Percentiles rank a stretch among this genome's conserved stretches.
These are phyloP conservation scores for barley (Hordeum vulgare) DNA, from an alignment of 176 grass and related monocot genomes.

Conservation along the genomic window DNA sequence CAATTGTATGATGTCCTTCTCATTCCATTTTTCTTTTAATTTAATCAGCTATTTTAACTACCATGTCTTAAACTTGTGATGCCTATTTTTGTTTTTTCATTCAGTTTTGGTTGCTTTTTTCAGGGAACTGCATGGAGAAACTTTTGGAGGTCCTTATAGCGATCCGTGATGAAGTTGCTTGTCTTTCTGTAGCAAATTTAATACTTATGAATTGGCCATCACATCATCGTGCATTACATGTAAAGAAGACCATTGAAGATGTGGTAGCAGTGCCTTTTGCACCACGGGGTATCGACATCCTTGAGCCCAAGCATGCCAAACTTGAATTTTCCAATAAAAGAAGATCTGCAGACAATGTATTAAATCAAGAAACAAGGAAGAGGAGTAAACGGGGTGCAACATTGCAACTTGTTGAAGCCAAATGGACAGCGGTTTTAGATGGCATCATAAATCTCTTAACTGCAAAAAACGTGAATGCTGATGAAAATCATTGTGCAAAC, in stretches of 20 bases:
- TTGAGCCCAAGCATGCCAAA: conserved; percentile 78
- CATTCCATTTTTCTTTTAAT: conserved; percentile 17
- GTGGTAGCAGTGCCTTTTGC: conserved; percentile 56
- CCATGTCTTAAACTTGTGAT: conserved; percentile 1
- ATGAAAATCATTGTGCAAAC: conserved; percentile 15
- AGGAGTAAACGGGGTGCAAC: conserved; percentile 43
- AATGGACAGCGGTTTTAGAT: conserved; percentile 71
- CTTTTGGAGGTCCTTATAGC: conserved; percentile 88
- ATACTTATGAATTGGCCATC: conserved; percentile 92
- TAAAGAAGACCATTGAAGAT: conserved; percentile 74
- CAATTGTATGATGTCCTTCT: conserved; percentile 69
- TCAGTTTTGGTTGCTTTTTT: background rate
- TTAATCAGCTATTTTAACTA: conserved; percentile 7
- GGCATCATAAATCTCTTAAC: conserved; percentile 49
- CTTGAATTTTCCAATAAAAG: conserved; percentile 81
- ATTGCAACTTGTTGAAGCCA: conserved; percentile 59
- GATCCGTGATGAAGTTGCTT: conserved; percentile 85
- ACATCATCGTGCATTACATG: conserved; percentile 89
- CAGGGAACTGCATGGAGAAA: conserved; percentile 99
- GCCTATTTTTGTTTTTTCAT: conserved; percentile 15
- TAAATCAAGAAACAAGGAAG: conserved; percentile 39
- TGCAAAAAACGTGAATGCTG: conserved; percentile 28
- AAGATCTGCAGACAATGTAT: conserved; percentile 46
- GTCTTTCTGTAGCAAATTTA: conserved; percentile 74
- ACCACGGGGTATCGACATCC: conserved; percentile 68